Percentiles rank a stretch among this genome's conserved stretches.
Conservation (phyloP, 2,329 filamentous ascomycete species). For the Diaporthe nobilis region DNA sequence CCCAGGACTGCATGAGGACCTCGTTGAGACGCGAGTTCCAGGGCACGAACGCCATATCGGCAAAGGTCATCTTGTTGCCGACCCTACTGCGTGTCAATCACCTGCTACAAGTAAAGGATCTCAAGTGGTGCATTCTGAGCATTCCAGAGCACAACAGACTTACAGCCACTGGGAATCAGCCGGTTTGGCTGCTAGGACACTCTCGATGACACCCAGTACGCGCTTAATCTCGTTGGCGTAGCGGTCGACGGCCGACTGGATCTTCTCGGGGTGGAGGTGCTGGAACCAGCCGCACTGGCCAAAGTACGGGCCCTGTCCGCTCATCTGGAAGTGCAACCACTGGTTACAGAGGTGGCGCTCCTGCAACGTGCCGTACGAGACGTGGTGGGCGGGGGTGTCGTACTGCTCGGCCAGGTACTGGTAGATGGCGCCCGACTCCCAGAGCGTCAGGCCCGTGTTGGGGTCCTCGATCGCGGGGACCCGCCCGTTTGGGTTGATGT, state of each 20-base stretch:
- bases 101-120: too few relatives aligned
- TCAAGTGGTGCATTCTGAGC: too few relatives aligned
- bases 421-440: constrained; percentile 45
- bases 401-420: constrained; percentile 48
- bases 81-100: constrained; percentile 31
- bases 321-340: constrained; percentile 61
- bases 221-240: constrained; percentile 48
- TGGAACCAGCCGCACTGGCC: constrained; percentile 58
- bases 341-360: constrained; percentile 43
- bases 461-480: constrained; percentile 53
- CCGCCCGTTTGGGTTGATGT: constrained; percentile 54
- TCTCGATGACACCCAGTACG: constrained; percentile 46
- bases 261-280: constrained; percentile 48
- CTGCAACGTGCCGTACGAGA: constrained; percentile 43
- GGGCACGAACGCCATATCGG: constrained; percentile 45
- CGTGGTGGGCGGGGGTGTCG: constrained; percentile 43
- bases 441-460: constrained; percentile 52
- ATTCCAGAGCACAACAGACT: too few relatives aligned
- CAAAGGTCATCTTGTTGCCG: constrained; percentile 46
- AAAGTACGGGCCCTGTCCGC: constrained; percentile 60
- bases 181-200: constrained; percentile 41
- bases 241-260: constrained; percentile 45
- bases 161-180: constrained; percentile 43
- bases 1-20: constrained; percentile 44
- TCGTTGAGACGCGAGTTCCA: constrained; percentile 47